Percentiles rank a stretch among this genome's conserved stretches.
These are phyloP conservation scores for Podosphaera fusca DNA, from an alignment of 2,329 filamentous ascomycete species.

Conservation along the genomic window DNA sequence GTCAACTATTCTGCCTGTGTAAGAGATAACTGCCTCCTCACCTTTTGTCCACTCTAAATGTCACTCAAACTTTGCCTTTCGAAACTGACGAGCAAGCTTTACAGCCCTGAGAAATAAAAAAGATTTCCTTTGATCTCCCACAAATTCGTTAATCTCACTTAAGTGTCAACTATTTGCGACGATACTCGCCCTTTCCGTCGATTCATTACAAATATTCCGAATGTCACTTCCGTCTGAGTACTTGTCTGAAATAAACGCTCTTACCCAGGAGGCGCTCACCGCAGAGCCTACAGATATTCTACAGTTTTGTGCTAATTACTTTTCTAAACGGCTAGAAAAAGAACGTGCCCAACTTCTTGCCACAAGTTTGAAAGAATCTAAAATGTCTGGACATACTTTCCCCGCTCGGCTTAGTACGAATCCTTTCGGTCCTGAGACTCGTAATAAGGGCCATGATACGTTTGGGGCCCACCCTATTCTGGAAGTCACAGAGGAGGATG, in stretches of 20 bases:
- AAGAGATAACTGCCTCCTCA: too few species aligned
- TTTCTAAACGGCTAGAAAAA: slow-evolving; percentile 38
- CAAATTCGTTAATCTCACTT: too few species aligned
- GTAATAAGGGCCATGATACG: slow-evolving; percentile 10
- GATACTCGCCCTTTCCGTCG: too few species aligned
- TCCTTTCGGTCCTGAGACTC: slow-evolving; percentile 38
- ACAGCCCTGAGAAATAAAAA: too few species aligned
- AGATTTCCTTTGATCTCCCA: too few species aligned
- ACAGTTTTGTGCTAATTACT: slow-evolving; percentile 49
- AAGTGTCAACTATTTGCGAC: too few species aligned
- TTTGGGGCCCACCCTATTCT: slow-evolving; percentile 34
- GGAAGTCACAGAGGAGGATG: slow-evolving; percentile 27
- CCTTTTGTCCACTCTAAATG: too few species aligned
- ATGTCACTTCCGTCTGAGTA: slow-evolving; percentile 31
- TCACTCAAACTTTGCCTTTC: too few species aligned
- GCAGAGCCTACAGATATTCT: slow-evolving; percentile 38
- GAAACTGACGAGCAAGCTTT: too few species aligned
- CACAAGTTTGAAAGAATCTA: slow-evolving; percentile 12
- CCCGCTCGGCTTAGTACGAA: slow-evolving; percentile 51
- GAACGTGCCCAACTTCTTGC: slow-evolving; percentile 33
- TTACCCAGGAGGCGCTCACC: slow-evolving; percentile 36
- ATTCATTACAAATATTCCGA: neutral
- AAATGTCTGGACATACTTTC: slow-evolving; percentile 55
- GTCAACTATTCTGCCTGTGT: too few species aligned
- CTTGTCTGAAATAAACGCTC: slow-evolving; percentile 36